Conservation (phyloP, 805 yeast species). For the Debaryomyces castellii region DNA sequence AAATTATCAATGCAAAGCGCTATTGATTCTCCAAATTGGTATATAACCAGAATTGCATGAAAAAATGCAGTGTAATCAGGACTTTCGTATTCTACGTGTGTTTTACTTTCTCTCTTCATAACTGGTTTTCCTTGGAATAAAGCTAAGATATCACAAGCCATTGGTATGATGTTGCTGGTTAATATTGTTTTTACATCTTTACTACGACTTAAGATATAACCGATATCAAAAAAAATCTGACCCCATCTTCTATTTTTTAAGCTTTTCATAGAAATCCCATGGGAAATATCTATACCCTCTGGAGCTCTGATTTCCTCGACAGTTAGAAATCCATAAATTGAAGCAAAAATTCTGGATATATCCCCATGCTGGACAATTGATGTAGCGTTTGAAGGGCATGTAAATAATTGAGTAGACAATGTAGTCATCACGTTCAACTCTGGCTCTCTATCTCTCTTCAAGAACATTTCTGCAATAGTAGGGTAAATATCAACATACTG, state of each 20-base stretch:
- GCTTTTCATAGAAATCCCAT: conserved; percentile 39
- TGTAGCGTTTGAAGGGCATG: conserved; percentile 80
- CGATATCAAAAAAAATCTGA: conserved; percentile 75
- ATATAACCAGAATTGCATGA: conserved; percentile 65
- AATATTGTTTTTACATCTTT: conserved; percentile 49
- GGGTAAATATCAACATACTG: conserved; percentile 87
- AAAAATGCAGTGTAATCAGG: conserved; percentile 77
- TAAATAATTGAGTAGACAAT: conserved; percentile 81
- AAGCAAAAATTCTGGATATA: conserved; percentile 57
- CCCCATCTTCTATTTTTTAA: conserved; percentile 74
- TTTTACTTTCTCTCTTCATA: conserved; percentile 67
- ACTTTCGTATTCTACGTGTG: conserved; percentile 88
- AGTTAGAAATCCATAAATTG: conserved; percentile 63
- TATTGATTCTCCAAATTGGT: conserved; percentile 57
- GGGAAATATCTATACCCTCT: conserved; percentile 36
- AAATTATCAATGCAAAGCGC: conserved; percentile 43
- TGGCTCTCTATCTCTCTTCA: conserved; percentile 82
- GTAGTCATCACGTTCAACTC: conserved; percentile 73
- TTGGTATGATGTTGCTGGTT: conserved; percentile 48
- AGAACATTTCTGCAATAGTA: conserved; percentile 64
- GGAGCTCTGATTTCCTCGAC: conserved; percentile 49
- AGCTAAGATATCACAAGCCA: conserved; percentile 62
- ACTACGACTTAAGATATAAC: conserved; percentile 73
- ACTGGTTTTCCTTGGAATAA: conserved; percentile 80
- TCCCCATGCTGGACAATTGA: conserved; percentile 64